Base-by-base conservation (phyloP, 2,329 filamentous ascomycete species). In the Hirsutella thompsonii region DNA sequence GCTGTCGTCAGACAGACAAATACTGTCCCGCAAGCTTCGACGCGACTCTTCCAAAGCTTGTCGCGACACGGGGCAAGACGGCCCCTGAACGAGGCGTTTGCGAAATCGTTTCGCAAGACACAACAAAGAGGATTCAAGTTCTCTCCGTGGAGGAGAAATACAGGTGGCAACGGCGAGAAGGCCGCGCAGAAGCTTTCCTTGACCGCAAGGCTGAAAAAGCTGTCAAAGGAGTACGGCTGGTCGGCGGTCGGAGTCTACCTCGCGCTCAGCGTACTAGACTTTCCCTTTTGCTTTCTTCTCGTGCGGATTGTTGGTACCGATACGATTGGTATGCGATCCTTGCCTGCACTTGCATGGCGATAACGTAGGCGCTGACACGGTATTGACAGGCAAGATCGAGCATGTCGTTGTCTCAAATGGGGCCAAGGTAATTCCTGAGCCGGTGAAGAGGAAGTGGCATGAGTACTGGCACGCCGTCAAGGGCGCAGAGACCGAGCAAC, bases 141-240 rank as follows among this genome's bases (percentile, higher is more conserved):
- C 43, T 58, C 60, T 2, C 46, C 58, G 4, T 60, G 58, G 51
- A 50, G 55, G 42, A 47, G 52, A 37, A 53, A 46, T 37, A 49
- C 52, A 29, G 47, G 47, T n/a, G 45, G 46, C 14, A 47, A 46
- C 4, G 18, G 14, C 13, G 18, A 20, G 4, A 45, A 53, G 36
- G 45, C 47, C 9, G 44, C 52, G 33, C 44, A 56, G 47, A 52
- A 47, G 9, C 61, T 66, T 11, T 75, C 79, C 8, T 59, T 92
- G 34, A 81, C 80, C 2, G 78, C 79, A 47, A 74, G 82, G 20
- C 66, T 96, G 56, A 88, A 81, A 62, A 87, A 85, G 57, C 74
- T 98, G 36, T 88, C 83, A 3, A 79, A 81, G 47, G 90, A 96
- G 60, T 98, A 98, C 60, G 92, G 92, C 33, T 96, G 89, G 87